These are phyloP conservation scores for Colletotrichum sp. DNA, from an alignment of 2,329 filamentous ascomycete species.

Conservation along the genomic window DNA sequence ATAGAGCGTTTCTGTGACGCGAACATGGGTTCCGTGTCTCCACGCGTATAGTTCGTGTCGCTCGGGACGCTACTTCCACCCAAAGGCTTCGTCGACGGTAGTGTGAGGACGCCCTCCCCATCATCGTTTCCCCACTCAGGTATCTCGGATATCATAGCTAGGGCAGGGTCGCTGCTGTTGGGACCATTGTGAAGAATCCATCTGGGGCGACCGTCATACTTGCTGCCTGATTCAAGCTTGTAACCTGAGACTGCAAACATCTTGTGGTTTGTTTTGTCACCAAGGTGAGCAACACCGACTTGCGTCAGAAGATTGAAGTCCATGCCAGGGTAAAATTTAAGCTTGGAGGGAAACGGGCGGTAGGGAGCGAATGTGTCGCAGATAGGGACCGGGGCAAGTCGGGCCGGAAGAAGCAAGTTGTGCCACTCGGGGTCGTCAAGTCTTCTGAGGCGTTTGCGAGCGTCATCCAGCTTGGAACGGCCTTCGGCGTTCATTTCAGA, in stretches of 20 bases:
- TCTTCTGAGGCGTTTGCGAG: neutral
- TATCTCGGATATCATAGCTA: neutral
- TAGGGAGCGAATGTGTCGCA: neutral
- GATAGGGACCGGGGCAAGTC: neutral
- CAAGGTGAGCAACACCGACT: neutral
- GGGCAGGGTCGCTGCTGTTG: neutral
- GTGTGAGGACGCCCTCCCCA: neutral
- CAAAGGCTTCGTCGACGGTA: neutral
- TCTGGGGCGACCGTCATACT: neutral
- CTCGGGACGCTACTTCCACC: neutral
- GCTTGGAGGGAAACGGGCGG: neutral
- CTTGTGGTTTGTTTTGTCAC: neutral
- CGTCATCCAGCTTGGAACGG: neutral
- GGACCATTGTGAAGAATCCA: neutral
- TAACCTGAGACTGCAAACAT: neutral
- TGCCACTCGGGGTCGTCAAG: neutral
- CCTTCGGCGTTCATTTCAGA: neutral
- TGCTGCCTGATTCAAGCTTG: neutral
- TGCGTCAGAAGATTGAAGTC: neutral
- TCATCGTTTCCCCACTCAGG: neutral
- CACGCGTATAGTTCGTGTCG: neutral
- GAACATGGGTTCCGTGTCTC: neutral
- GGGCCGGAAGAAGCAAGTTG: neutral
- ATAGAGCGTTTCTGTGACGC: neutral
- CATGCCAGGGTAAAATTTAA: neutral